These are phyloP conservation scores for Cyclanthera cordifolia DNA, from an alignment of 306 rosid species.

Conservation along the genomic window DNA sequence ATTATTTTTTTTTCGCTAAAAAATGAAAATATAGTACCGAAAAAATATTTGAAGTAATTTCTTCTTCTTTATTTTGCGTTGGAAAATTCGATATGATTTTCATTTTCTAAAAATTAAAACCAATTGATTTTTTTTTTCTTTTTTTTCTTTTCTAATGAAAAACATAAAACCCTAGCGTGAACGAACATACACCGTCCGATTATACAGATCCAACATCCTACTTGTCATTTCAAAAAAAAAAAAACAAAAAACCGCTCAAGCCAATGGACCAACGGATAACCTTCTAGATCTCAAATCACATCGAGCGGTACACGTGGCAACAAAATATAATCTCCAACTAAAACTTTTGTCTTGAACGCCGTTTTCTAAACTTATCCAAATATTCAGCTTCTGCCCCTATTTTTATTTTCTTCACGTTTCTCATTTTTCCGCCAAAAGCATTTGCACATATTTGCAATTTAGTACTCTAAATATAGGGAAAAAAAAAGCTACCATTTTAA, in stretches of 20 bases:
- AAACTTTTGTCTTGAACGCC: neutral
- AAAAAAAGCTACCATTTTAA: too few species aligned
- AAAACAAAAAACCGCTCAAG: neutral
- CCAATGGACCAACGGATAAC: neutral
- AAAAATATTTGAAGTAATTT: neutral
- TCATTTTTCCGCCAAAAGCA: neutral
- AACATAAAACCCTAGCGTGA: neutral
- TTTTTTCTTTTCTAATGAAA: neutral
- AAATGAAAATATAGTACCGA: too few species aligned
- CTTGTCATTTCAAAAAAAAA: neutral
- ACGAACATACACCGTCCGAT: neutral
- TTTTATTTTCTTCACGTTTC: neutral
- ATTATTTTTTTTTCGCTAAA: too few species aligned
- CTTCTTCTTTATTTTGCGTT: neutral
- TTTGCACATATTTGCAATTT: neutral
- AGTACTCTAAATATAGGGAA: too few species aligned
- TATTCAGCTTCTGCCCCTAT: too few species aligned
- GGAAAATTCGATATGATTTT: neutral
- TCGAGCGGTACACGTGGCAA: neutral
- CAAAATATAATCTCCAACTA: neutral
- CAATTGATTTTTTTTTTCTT: neutral
- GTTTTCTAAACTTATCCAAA: slow-evolving; percentile 1
- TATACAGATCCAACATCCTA: neutral
- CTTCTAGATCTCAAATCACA: slow-evolving; percentile 8
- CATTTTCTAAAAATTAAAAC: neutral